These are phyloP conservation scores for Lolium multiflorum DNA, from an alignment of 176 grass and related monocot genomes.

Conservation along the genomic window DNA sequence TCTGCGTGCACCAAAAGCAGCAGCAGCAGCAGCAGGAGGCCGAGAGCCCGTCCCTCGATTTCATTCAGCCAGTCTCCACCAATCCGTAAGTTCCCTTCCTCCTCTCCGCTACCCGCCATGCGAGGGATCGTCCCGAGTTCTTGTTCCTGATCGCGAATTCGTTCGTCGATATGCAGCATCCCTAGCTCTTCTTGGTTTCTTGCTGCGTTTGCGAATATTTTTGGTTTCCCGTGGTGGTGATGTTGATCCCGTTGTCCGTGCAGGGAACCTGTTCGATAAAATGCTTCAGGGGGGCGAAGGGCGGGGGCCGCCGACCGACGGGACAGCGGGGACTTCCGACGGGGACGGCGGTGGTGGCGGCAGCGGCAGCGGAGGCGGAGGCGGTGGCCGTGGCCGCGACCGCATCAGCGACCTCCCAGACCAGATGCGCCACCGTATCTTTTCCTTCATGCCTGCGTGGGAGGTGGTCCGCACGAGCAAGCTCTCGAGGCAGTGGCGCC, in stretches of 20 bases:
- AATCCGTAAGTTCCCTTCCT: not conserved
- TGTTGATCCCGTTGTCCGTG: not conserved
- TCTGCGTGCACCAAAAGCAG: not conserved
- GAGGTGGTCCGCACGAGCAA: conserved; percentile 33
- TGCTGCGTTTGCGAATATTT: not conserved
- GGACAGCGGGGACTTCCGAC: not conserved
- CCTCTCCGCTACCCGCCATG: not conserved
- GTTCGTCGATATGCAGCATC: conserved; percentile 4
- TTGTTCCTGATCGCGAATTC: not conserved
- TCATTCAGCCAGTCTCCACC: not conserved
- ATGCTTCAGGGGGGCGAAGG: conserved; percentile 5
- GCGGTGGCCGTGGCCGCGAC: not conserved
- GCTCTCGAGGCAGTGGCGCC: conserved; percentile 15
- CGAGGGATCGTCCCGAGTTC: not conserved
- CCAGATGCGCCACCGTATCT: not conserved
- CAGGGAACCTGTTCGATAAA: conserved; percentile 31
- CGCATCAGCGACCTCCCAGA: conserved; percentile 29
- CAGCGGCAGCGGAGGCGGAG: not conserved
- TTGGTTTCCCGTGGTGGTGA: not conserved
- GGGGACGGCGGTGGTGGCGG: not conserved
- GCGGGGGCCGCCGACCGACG: not conserved
- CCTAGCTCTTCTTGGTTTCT: conserved; percentile 28
- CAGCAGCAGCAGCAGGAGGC: not conserved
- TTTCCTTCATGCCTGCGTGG: conserved; percentile 38
- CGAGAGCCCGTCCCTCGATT: not conserved